Evolutionary conservation across 202 grass and related monocot species (phyloP), one percentile per base, ranked within the genome.

Genomic region (Schoenoplectus tabernaemontani): DNA sequence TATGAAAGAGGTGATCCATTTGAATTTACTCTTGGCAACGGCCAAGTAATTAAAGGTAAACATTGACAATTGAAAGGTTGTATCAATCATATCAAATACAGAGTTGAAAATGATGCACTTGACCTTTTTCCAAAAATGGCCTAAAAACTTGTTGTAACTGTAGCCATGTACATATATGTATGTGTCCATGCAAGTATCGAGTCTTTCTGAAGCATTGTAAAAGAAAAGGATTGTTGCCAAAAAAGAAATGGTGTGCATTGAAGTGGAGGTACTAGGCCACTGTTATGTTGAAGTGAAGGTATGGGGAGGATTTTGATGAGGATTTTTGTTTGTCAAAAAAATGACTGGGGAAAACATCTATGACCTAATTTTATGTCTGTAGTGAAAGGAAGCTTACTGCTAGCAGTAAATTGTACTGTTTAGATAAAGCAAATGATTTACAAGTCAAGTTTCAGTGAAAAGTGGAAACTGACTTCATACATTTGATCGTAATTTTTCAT

Each of bases 21-120:
- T 77, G 89, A 95, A 82, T 98, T 98, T 85, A 91, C 87, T 59
- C 91, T 98, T 83, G 95, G 91, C 38, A 85, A 81, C 59, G 91
- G 91, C 22, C 95, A 95, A 87, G 95, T 98, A 82, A 98, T 98
- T 59, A 91, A 95, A 89, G 91, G 95, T 98, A 83, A 80, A 71
- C 85, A 9, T 65, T 62, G 64, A 70, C 54, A 3, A 37, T 51
- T 11, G 39, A 24, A 63, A 62, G 34, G 26, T 9, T 74, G 65
- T 50, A 73, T 43, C 44, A 3, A 53, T 32, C 7, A 74, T 50
- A 44, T 32, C 24, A 8, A 8, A 53, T 53, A 74, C 5, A 53
- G 23, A 7, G 13, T 51, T 53, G 26, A n/a, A 53, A 32, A 53
- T 24, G 26, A 70, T 30, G 23, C 43, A 26, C 22, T 42, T 47